Evolutionary conservation across 306 rosid species (phyloP), one percentile per base, ranked within the genome.

Genomic region (Clitoria ternatea): DNA sequence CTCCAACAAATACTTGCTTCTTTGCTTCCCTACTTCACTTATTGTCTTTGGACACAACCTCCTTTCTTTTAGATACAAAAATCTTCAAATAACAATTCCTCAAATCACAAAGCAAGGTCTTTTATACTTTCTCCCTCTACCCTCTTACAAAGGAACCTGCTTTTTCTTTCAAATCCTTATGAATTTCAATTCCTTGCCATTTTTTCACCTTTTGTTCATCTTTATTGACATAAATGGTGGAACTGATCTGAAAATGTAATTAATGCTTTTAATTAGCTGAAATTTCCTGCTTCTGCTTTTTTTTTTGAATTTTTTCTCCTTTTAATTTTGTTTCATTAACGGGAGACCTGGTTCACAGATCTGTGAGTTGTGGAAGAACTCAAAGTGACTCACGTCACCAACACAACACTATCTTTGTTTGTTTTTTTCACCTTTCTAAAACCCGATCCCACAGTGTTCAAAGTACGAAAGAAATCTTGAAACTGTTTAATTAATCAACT

Each of bases 261-360:
- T 70, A 29, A 57, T 66, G 70, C 12, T 17, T 67, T 60, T 32
- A 50, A 40, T 60, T 68, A 75, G 49, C 39, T 61, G 12, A 47
- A 69, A 42, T 39, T 47, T 47, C 52, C 13, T 54, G 73, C 39
- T 63, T 75, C 80, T 74, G 59, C 61, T 23, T 42, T 69, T 50
- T 40, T 39, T 63, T 75, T 77, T 74, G 59, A 69, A 32, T 42
- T 69, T 50, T 40, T 39, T 45, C 30, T 32, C 40, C 20, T 68
- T 74, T 45, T 75, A 11, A 47, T 12, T 72, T 73, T 29, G 57
- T 33, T 71, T 20, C 68, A 65, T 57, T 57, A 61, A 60, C 66
- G 54, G 60, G 82, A 83, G 84, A 4, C 61, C 86, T 27, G 29
- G 74, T 55, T 29, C 78, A 60, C 90, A 81, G 90, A 89, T 89